Evolutionary conservation across 163 green algal genomes (phyloP), one percentile per base, ranked within the genome.

Genomic region (Trebouxia gelatinosa): DNA sequence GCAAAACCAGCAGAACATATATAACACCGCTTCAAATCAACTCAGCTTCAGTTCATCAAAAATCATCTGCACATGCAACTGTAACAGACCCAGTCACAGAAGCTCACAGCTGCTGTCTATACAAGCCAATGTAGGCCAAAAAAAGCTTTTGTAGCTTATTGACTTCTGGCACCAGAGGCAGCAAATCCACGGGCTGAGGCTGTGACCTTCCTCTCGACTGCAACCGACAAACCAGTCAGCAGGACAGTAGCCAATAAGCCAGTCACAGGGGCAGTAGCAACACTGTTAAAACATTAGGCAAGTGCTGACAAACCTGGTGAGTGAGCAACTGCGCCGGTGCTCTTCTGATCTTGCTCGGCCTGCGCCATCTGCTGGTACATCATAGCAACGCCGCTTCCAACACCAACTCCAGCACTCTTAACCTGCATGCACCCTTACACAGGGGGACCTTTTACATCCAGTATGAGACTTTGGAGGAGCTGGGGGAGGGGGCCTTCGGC

Each of bases 401-500:
- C 85, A 40, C 74, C 87, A 13, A 91, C 88, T 54, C 87, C 88
- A 17, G 88, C 88, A 34, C 88, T 61, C 21, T 61, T 61, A 21
- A 28, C 50, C 50, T 61, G 21, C 50, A 17, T 61, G 50, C 50
- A n/a, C n/a, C 16, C 31, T n/a, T n/a, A n/a, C 29, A 57, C 79
- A 87, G 83, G 40, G 77, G 70, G 3, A 67, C 50, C 6, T 76
- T 89, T 51, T 80, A 81, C 23, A 40, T 78, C 32, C 51, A 81
- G 37, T 88, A 85, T 74, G 77, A 86, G 74, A 31, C 83, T 5
- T 9, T 79, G 29, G 79, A 81, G 38, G 79, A 83, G 57, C 75
- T 90, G 4, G 85, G 85, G 1, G 64, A 77, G 11, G 85, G 85
- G 29, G 85, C 85, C 0, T 90, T 90, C 83, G 85, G 85, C 26